Base-by-base conservation (phyloP, 2,329 filamentous ascomycete species). In the Botrytis cinerea region DNA sequence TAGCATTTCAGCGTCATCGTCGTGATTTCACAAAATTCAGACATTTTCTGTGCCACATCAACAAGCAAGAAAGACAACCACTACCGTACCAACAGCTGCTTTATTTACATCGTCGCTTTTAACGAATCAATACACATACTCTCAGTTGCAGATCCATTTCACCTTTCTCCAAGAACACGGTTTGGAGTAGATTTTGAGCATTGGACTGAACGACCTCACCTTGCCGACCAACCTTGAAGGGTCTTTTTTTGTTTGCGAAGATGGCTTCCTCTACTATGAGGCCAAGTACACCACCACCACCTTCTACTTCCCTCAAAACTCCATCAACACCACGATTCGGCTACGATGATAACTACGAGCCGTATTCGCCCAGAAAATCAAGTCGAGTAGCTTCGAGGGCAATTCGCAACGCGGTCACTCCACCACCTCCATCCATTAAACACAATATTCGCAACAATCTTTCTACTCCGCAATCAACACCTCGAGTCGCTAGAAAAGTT, bases 301-400 rank as follows among this genome's bases (percentile, higher is more conserved):
- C 89, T 75, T 74, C 79, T 66, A 85, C 88, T 60, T 83, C 84
- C 76, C 83, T 92, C 75, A 89, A 85, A 80, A 93, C 91, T 67
- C 92, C 92, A 75, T 87, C 88, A 59, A 90, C 92, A 72, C 92
- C 92, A 66, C 87, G 87, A 74, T 87, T 90, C 79, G 92, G 92
- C 54, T 89, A 86, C 78, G 85, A 86, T 77, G 92, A 95, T 82
- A 83, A 85, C 75, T 94, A 91, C 85, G 88, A 93, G 79, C 92
- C 92, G 62, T 94, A 90, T 80, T 89, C 90, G 74, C 90, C 91
- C 72, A 88, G 91, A 81, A 91, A 92, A 79, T 92, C 90, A 6
- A 87, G 87, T 74, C 88, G 91, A 77, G 86, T 93, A 77, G 88
- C 86, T 48, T 88, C 86, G 60, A 87, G 90, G 78, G 85, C 85